A percentile compares a stretch with the other conserved stretches of the same genome.
phyloP scores from a whole-genome alignment of 2,329 filamentous ascomycete genomes.

The Neofusicoccum laricinum region DNA sequence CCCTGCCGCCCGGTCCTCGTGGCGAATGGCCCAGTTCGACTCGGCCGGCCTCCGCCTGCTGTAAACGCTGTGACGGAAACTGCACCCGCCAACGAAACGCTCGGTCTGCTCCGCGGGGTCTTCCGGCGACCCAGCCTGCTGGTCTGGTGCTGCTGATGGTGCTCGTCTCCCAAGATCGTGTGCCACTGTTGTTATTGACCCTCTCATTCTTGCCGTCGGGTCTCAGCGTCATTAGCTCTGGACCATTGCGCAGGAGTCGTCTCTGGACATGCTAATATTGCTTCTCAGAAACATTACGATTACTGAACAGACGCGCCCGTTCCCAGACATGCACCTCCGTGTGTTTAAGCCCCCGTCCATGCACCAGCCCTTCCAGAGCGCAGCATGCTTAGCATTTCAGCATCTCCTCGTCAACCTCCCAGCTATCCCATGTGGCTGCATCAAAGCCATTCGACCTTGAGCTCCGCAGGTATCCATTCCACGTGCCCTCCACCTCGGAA shows the following conservation, averaged over 20 bases:
- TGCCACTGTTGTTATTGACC: no score
- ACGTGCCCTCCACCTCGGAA: slow-evolving; percentile 45
- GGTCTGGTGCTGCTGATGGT: no score
- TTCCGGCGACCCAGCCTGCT: no score
- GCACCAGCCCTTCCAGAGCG: not conserved
- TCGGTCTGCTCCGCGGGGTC: no score
- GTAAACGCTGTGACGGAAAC: no score
- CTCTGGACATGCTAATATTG: not conserved
- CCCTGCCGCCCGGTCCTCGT: not conserved
- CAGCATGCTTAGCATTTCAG: slow-evolving; percentile 19
- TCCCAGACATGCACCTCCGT: no score
- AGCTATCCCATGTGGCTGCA: slow-evolving; percentile 47
- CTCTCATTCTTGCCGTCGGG: no score
- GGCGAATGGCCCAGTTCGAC: not conserved
- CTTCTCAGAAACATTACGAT: not conserved
- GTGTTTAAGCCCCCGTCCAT: not conserved
- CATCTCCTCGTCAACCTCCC: slow-evolving; percentile 42
- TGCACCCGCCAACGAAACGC: no score
- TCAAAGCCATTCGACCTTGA: slow-evolving; percentile 54
- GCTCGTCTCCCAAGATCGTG: no score
- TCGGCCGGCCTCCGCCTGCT: no score
- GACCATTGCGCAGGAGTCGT: not conserved
- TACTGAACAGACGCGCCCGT: not conserved
- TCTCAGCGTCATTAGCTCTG: not conserved
- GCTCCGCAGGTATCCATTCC: slow-evolving; percentile 48